A percentile compares a stretch with the other conserved stretches of the same genome.
These are phyloP conservation scores for Pythium coloratum DNA, from an alignment of 352 stramenopile species.

Conservation along the genomic window DNA sequence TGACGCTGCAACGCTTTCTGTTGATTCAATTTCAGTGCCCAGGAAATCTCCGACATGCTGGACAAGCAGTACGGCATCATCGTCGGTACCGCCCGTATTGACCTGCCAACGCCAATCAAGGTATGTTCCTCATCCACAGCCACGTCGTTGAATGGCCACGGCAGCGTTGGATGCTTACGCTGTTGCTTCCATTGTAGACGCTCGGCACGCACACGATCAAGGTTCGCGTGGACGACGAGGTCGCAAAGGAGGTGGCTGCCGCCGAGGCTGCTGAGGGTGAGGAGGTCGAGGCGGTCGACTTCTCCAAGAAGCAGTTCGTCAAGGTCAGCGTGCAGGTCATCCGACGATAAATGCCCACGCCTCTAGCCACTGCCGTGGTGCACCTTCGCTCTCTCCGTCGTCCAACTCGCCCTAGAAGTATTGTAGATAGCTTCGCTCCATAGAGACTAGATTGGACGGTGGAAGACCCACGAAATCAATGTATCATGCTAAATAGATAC, in stretches of 20 bases:
- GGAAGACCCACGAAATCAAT: background rate
- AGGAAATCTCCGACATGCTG: conserved; percentile 86
- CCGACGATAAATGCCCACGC: conserved; percentile 52
- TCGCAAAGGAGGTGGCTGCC: conserved; percentile 68
- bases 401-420: background rate
- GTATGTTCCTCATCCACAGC: conserved; percentile 17
- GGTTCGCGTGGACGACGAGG: conserved; percentile 77
- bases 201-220: conserved; percentile 79
- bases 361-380: background rate
- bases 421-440: background rate
- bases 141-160: no score
- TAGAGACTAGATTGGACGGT: background rate
- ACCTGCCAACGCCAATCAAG: conserved; percentile 75
- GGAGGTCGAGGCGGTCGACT: conserved; percentile 35
- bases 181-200: conserved; percentile 31
- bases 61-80: conserved; percentile 84
- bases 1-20: conserved; percentile 1
- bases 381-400: background rate
- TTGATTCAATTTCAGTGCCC: conserved; percentile 34
- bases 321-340: conserved; percentile 58
- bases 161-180: no score
- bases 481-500: conserved; percentile 4
- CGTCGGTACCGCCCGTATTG: conserved; percentile 75
- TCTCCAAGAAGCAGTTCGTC: conserved; percentile 81
- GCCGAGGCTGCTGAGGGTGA: conserved; percentile 29